Conservation (phyloP, 1,284 basidiomycete species). For the Ceratobasidium theobromae region DNA sequence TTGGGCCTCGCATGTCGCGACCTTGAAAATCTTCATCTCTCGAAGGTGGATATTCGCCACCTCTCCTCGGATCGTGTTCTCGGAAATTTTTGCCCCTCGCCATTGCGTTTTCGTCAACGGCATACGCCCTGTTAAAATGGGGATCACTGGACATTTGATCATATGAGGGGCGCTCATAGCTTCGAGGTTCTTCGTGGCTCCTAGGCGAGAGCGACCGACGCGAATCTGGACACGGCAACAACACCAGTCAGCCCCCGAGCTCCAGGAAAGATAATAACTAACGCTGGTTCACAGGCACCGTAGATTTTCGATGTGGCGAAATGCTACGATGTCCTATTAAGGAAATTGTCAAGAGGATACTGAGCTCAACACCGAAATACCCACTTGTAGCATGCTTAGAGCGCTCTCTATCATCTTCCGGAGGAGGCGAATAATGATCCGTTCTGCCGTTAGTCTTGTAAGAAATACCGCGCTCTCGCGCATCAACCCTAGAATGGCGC, state of each 20-base stretch:
- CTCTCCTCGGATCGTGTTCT: background rate
- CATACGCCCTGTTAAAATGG: background rate
- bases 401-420: background rate
- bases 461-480: background rate
- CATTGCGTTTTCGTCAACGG: background rate
- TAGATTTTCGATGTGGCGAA: slow-evolving; percentile 9
- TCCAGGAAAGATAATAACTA: background rate
- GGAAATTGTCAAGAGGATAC: background rate
- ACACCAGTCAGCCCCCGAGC: background rate
- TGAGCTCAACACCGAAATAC: background rate
- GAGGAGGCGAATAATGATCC: slow-evolving; percentile 28
- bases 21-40: slow-evolving; percentile 12
- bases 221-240: background rate
- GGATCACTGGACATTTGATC: slow-evolving; percentile 3
- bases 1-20: background rate
- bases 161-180: slow-evolving; percentile 1
- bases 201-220: slow-evolving; percentile 23
- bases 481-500: background rate
- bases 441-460: background rate
- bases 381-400: background rate
- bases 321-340: slow-evolving; percentile 12
- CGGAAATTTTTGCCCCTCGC: background rate
- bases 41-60: background rate
- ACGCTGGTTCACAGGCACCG: slow-evolving; percentile 14
- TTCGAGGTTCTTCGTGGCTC: background rate